phyloP scores from a whole-genome alignment of 208 protist genomes.

The Acanthamoeba lenticulata region DNA sequence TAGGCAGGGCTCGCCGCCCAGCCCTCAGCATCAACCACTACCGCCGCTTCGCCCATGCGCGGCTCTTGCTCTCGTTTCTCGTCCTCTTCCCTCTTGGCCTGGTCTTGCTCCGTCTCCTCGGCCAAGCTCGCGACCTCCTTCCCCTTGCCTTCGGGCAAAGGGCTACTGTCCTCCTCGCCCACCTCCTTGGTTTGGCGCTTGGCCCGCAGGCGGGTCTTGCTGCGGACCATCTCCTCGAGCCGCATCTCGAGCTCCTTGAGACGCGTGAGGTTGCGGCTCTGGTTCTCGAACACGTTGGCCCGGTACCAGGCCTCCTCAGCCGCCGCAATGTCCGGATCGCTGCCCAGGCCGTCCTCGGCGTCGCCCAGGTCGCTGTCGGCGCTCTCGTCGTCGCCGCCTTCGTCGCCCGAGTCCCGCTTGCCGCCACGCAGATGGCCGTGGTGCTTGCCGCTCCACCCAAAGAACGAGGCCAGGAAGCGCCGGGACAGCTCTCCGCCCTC shows the following conservation, averaged over 20 bases:
- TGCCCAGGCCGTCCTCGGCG: neutral
- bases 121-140: neutral
- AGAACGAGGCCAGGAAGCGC: neutral
- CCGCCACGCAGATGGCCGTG: neutral
- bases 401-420: neutral
- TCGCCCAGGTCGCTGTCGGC: neutral
- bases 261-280: neutral
- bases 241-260: slow-evolving; percentile 45
- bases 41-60: neutral
- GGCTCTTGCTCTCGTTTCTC: neutral
- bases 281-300: neutral
- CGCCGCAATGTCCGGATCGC: neutral
- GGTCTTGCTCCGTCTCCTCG: neutral
- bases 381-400: neutral
- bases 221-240: slow-evolving; percentile 28
- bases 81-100: neutral
- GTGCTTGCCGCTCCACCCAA: slow-evolving; percentile 9
- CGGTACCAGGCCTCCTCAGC: neutral
- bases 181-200: too few relatives aligned
- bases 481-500: slow-evolving; percentile 5
- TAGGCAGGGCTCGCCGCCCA: neutral
- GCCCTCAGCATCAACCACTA: neutral
- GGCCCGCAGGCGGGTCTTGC: neutral
- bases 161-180: too few relatives aligned
- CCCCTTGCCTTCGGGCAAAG: too few relatives aligned